Evolutionary conservation across 495 filamentous ascomycete genomes (phyloP).

Genomic region (Talaromyces nanjingensis): DNA sequence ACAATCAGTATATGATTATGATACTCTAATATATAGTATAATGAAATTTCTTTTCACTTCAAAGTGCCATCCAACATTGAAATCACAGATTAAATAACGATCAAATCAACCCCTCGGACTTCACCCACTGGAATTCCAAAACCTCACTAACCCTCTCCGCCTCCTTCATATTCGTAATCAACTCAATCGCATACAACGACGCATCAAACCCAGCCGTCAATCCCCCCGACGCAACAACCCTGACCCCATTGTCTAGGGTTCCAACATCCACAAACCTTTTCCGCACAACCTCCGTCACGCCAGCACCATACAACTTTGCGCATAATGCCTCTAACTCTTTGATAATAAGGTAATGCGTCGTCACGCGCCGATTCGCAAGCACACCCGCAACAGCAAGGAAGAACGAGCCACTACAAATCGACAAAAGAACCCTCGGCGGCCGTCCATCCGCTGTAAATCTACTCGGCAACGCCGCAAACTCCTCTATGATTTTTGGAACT

Average conservation of each 20-base stretch:
- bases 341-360: not conserved
- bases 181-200: conserved; percentile 10
- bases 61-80: not conserved
- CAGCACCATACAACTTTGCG: not conserved
- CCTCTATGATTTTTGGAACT: not conserved
- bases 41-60: not conserved
- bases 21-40: conserved; percentile 1
- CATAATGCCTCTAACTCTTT: not conserved
- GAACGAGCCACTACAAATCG: conserved; percentile 5
- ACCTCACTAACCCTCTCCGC: not conserved
- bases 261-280: conserved; percentile 13
- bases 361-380: not conserved
- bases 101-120: not conserved
- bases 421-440: not conserved
- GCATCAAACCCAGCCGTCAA: conserved; percentile 15
- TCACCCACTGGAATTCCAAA: not conserved
- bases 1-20: not conserved
- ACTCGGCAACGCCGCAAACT: not conserved
- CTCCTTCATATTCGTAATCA: not conserved
- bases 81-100: not conserved
- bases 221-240: conserved; percentile 12
- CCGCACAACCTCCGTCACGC: not conserved
- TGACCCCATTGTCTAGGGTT: conserved; percentile 7
- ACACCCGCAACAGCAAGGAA: conserved; percentile 2
- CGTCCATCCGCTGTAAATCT: not conserved